Evolutionary conservation across 345 rosid species (phyloP).

Genomic region (Eucalyptus cloeziana): DNA sequence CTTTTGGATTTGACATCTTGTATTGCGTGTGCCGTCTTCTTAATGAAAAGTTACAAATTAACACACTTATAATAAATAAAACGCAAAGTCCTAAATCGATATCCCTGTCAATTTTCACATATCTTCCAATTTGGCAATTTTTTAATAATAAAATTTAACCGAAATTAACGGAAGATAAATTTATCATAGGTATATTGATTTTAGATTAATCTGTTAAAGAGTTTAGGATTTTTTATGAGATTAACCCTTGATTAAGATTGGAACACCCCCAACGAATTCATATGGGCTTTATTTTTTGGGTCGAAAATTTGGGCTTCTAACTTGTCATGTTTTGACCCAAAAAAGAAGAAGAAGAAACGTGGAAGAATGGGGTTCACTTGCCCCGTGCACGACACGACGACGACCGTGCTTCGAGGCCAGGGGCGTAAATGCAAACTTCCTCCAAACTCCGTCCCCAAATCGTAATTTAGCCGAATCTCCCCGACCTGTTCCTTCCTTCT

Average conservation of each 20-base stretch:
- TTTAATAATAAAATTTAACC: too few relatives aligned
- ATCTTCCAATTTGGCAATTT: too few relatives aligned
- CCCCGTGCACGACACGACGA: background rate
- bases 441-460: background rate
- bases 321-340: background rate
- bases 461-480: background rate
- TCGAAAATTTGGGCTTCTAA: background rate
- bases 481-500: background rate
- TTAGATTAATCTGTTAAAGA: too few relatives aligned
- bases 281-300: background rate
- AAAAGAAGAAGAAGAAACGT: background rate
- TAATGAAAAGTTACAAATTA: too few relatives aligned
- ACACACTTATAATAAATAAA: too few relatives aligned
- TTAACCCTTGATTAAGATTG: background rate
- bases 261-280: background rate
- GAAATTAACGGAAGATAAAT: fast-evolving
- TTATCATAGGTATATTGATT: fast-evolving
- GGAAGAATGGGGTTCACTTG: background rate
- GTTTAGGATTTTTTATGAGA: too few relatives aligned
- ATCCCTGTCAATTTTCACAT: fast-evolving
- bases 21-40: fast-evolving
- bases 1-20: too few relatives aligned
- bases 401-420: background rate
- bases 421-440: background rate
- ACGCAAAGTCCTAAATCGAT: too few relatives aligned